Evolutionary conservation across 176 grass and related monocot genomes (phyloP).

Genomic region (Bothriochloa decipiens): DNA sequence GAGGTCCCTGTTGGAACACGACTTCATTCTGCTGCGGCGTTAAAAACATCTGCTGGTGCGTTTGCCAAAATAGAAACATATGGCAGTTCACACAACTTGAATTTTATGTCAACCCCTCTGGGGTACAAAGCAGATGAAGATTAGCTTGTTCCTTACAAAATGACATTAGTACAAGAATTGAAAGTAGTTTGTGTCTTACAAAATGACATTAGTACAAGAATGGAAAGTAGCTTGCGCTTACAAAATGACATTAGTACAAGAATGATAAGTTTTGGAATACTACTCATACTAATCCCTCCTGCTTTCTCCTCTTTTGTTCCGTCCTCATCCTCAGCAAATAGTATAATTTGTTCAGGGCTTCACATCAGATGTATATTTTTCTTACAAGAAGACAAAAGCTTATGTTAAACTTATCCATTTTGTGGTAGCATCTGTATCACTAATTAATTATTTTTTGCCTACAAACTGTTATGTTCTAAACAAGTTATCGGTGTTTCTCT

Average conservation of each 20-base stretch:
- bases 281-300: not conserved
- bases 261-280: not conserved
- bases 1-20: slow-evolving; percentile 83
- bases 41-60: slow-evolving; percentile 77
- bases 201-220: not conserved
- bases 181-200: slow-evolving; percentile 11
- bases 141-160: slow-evolving; percentile 9
- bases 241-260: not conserved
- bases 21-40: slow-evolving; percentile 71
- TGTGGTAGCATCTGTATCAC: not conserved
- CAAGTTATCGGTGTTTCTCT: slow-evolving; percentile 37
- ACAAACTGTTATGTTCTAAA: not conserved
- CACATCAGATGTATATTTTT: too few relatives aligned
- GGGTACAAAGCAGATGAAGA: not conserved
- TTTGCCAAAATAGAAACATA: slow-evolving; percentile 40
- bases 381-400: not conserved
- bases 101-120: slow-evolving; percentile 21
- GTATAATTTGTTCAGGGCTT: too few relatives aligned
- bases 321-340: not conserved
- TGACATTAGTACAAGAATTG: not conserved
- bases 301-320: not conserved
- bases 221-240: not conserved
- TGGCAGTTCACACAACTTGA: slow-evolving; percentile 47
- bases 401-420: slow-evolving; percentile 10
- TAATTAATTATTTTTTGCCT: not conserved